A percentile compares a stretch with the other conserved stretches of the same genome.
phyloP scores from a whole-genome alignment of 2,329 filamentous ascomycete genomes.

The Drechmeria coniospora region DNA sequence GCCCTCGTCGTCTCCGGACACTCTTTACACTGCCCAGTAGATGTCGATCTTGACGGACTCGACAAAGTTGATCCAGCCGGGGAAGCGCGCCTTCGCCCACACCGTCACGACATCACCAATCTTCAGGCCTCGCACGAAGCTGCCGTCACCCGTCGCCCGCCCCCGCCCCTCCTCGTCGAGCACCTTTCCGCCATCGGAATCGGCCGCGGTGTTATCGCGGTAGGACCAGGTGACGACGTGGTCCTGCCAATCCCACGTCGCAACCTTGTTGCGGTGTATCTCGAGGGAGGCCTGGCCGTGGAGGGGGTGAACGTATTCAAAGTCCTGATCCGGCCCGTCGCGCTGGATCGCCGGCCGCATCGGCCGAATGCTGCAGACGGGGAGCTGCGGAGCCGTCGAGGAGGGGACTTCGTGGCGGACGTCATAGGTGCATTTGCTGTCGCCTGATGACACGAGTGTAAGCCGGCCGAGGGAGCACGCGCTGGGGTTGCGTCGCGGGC shows the following conservation, averaged over 20 bases:
- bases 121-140: conserved; percentile 38
- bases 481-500: not conserved
- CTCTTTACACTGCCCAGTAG: conserved; percentile 41
- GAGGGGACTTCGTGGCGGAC: conserved; percentile 9
- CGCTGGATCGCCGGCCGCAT: conserved; percentile 16
- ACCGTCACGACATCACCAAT: conserved; percentile 47
- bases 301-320: conserved; percentile 22
- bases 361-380: conserved; percentile 20
- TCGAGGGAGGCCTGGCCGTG: conserved; percentile 18
- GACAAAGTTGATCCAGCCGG: conserved; percentile 36
- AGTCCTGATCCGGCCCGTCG: conserved; percentile 8
- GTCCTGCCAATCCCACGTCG: conserved; percentile 16
- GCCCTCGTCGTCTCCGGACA: too few relatives aligned
- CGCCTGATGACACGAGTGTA: conserved; percentile 8
- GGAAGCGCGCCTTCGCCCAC: conserved; percentile 44
- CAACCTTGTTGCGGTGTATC: conserved; percentile 33
- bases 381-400: conserved; percentile 10
- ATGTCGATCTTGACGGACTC: conserved; percentile 36
- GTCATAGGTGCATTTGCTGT: conserved; percentile 15
- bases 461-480: not conserved
- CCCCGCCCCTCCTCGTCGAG: conserved; percentile 33
- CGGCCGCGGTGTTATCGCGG: conserved; percentile 29
- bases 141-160: conserved; percentile 31
- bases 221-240: conserved; percentile 39
- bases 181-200: conserved; percentile 22